Evolutionary conservation across 2,329 filamentous ascomycete species (phyloP).

Genomic region (Drechslerella dactyloides): DNA sequence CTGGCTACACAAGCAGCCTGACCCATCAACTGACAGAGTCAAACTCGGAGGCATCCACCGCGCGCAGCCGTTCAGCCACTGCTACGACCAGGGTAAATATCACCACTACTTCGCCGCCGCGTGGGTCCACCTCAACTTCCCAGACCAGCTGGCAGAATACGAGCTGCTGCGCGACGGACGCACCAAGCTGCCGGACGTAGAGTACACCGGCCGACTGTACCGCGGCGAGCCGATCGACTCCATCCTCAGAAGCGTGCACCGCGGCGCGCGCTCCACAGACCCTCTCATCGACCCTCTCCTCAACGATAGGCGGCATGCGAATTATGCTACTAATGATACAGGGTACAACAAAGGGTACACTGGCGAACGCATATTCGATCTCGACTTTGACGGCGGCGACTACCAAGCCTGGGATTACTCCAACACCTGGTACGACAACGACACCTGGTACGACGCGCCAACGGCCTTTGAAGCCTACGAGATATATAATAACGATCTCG

Average conservation of each 20-base stretch:
- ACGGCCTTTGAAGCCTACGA: not conserved
- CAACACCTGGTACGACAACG: not conserved
- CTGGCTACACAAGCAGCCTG: slow-evolving; percentile 55
- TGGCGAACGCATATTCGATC: not conserved
- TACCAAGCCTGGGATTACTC: not conserved
- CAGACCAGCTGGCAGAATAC: slow-evolving; percentile 2
- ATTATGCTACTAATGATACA: too few relatives aligned
- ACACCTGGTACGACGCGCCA: not conserved
- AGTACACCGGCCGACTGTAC: not conserved
- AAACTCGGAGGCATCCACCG: slow-evolving; percentile 60
- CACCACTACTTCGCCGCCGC: slow-evolving; percentile 52
- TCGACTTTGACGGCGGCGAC: not conserved
- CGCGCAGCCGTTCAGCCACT: slow-evolving; percentile 59
- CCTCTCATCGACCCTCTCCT: not conserved
- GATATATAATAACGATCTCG: not conserved
- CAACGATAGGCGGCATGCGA: not conserved
- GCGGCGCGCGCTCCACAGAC: too few relatives aligned
- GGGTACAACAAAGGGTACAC: not conserved
- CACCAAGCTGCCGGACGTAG: not conserved
- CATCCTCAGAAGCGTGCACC: not conserved
- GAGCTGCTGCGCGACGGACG: not conserved
- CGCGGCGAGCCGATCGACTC: not conserved
- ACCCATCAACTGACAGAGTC: slow-evolving; percentile 54
- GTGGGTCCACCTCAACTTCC: not conserved
- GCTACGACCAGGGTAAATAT: slow-evolving; percentile 57